These are phyloP conservation scores for Saccharomycopsis microspora DNA, from an alignment of 805 yeast species.

Conservation along the genomic window DNA sequence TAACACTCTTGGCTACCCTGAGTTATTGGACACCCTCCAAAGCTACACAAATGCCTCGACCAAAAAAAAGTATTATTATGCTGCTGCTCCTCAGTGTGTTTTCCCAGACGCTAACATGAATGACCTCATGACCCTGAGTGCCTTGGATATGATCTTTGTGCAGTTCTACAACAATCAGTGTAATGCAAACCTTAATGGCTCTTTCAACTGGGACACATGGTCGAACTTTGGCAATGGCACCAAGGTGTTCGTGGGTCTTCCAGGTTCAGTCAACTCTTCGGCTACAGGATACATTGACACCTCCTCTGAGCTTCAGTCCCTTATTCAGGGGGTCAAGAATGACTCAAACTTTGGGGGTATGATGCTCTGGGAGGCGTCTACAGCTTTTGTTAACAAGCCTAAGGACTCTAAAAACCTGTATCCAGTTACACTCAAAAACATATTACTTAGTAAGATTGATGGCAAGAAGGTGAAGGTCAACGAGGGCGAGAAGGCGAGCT, in stretches of 20 bases:
- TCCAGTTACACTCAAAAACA: constrained; percentile 9
- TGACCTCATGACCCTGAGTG: constrained; percentile 42
- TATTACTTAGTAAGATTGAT: constrained; percentile 5
- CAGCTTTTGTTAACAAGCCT: constrained; percentile 10
- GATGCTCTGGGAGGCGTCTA: constrained; percentile 16
- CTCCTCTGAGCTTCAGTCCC: constrained; percentile 14
- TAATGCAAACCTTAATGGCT: constrained; percentile 28
- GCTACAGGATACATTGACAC: constrained; percentile 43
- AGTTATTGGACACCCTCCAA: constrained; percentile 34
- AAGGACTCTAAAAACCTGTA: constrained; percentile 6
- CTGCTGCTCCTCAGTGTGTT: constrained; percentile 91
- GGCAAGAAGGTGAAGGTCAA: constrained; percentile 1
- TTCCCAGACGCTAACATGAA: constrained; percentile 70
- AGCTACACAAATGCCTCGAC: constrained; percentile 21
- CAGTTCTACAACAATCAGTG: constrained; percentile 89
- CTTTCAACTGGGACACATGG: constrained; percentile 75
- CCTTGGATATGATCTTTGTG: constrained; percentile 71
- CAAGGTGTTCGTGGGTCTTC: constrained; percentile 64
- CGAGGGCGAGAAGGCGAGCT: too few species aligned
- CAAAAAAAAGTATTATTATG: constrained; percentile 54
- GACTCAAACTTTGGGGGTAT: constrained; percentile 14
- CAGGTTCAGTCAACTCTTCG: constrained; percentile 55
- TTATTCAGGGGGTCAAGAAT: constrained; percentile 3
- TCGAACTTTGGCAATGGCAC: constrained; percentile 39
- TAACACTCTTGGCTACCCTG: constrained; percentile 48